These are phyloP conservation scores for Sclerotinia nivalis DNA, from an alignment of 2,329 filamentous ascomycete species.

Conservation along the genomic window DNA sequence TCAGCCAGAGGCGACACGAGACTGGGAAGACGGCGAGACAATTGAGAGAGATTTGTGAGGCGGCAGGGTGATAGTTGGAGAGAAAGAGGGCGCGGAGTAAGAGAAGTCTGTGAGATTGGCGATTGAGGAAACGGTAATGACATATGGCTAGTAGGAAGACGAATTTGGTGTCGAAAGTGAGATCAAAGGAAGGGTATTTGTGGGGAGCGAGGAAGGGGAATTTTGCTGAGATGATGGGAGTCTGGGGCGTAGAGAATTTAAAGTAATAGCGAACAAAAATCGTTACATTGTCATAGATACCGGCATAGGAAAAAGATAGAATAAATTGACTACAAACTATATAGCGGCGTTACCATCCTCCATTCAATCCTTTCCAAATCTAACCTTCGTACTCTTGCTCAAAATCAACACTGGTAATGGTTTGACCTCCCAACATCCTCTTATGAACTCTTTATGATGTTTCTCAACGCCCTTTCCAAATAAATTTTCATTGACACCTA, in stretches of 20 bases:
- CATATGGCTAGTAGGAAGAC: too few relatives aligned
- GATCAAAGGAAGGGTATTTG: too few relatives aligned
- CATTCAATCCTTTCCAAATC: slow-evolving; percentile 26
- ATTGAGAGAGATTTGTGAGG: not conserved
- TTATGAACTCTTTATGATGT: slow-evolving; percentile 26
- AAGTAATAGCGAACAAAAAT: not conserved
- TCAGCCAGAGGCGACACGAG: too few relatives aligned
- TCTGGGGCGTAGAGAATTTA: too few relatives aligned
- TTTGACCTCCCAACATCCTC: slow-evolving; percentile 19
- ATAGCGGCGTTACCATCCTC: too few relatives aligned
- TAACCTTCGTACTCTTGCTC: slow-evolving; percentile 22
- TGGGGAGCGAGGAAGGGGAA: too few relatives aligned
- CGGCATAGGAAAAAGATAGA: not conserved
- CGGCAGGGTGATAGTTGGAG: not conserved
- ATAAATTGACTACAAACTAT: not conserved
- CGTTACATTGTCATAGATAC: not conserved
- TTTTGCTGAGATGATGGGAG: too few relatives aligned
- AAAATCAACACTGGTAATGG: slow-evolving; percentile 25
- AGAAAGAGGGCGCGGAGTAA: too few relatives aligned
- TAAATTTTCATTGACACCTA: slow-evolving; percentile 20
- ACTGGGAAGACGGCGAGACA: not conserved
- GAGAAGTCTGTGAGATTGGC: too few relatives aligned
- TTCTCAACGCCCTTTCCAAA: slow-evolving; percentile 14
- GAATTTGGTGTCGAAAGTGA: too few relatives aligned
- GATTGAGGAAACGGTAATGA: too few relatives aligned